Base-by-base conservation (phyloP, 495 filamentous ascomycete species). In the Pyrenopolyporus hunteri region DNA sequence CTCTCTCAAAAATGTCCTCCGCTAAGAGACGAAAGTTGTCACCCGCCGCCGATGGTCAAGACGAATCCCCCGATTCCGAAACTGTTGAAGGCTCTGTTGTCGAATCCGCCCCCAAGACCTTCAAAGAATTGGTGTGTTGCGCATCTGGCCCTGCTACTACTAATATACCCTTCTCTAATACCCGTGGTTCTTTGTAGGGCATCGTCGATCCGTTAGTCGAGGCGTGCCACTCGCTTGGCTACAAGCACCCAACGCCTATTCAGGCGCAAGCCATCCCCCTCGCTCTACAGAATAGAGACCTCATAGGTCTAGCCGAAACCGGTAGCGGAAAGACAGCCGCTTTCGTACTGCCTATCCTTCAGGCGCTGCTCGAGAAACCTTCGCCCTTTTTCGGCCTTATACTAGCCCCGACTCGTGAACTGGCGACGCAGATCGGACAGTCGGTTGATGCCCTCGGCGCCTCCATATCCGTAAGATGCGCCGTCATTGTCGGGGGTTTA, bases 261-360 rank as follows among this genome's bases (percentile, higher is more conserved):
- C 91, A 95, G 72, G 76, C 71, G 11, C 76, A 91, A 70, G 77
- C 89, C 1, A 93, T 95, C 59, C 94, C 94, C 0, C 72, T 91
- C 11, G 93, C 93, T 32, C 80, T 98, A 7, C 75, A 87, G 59
- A 87, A 88, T 19, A 82, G 91, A 60, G 94, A 97, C 74, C 76
- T 98, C 22, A 96, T 98, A 61, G 94, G 92, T 28, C 81, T 97
- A 17, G 93, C 94, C 23, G 93, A 98, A 72, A 98, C 94, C 0
- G 94, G 94, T 63, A 89, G 84, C 70, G 94, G 94, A 72, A 98
- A 98, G 75, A 97, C 79, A 0, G 93, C 90, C 1, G 91, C 94
- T 0, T 98, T 97, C 70, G 89, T 88, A 0, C 74, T 98, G 0
- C 94, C 94, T 0, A 93, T 97, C 35, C 80, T 97, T 2, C 91